Evolutionary conservation across 345 rosid species (phyloP).

Genomic region (Hibiscus syriacus): DNA sequence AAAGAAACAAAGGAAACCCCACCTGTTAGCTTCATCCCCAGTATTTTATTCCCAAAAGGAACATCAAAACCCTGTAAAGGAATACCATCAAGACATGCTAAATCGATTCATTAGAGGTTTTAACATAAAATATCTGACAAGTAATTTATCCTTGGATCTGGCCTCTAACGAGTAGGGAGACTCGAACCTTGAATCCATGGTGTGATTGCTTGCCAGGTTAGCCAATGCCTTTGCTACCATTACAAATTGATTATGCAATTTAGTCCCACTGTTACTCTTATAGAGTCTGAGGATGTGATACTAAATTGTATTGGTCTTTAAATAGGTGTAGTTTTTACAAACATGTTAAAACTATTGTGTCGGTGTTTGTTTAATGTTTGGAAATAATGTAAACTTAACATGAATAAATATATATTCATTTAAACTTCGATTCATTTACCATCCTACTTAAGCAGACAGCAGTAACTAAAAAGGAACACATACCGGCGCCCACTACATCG

Average conservation of each 20-base stretch:
- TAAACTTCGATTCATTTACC: too few relatives aligned
- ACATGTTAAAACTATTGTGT: too few relatives aligned
- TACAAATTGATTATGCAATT: conserved; percentile 11
- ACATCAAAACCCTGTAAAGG: conserved; percentile 64
- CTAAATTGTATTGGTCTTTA: too few relatives aligned
- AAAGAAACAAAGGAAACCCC: background rate
- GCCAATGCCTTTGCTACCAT: conserved; percentile 79
- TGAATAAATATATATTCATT: too few relatives aligned
- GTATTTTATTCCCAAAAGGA: conserved; percentile 75
- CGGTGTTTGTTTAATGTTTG: too few relatives aligned
- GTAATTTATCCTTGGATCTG: conserved; percentile 43
- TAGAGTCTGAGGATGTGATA: background rate
- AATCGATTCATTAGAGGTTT: background rate
- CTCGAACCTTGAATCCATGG: conserved; percentile 58
- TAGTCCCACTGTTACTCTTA: background rate
- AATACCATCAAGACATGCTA: background rate
- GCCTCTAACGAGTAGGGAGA: conserved; percentile 86
- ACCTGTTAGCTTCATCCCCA: conserved; percentile 81
- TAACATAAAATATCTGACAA: background rate
- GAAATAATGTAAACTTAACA: too few relatives aligned
- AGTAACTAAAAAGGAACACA: conserved; percentile 14
- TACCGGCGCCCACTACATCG: conserved; percentile 59
- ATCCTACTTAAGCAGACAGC: background rate
- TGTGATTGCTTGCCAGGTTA: conserved; percentile 56
- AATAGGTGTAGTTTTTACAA: too few relatives aligned